Evolutionary conservation across 495 filamentous ascomycete species (phyloP).

Genomic region (Aspergillus haitiensis): DNA sequence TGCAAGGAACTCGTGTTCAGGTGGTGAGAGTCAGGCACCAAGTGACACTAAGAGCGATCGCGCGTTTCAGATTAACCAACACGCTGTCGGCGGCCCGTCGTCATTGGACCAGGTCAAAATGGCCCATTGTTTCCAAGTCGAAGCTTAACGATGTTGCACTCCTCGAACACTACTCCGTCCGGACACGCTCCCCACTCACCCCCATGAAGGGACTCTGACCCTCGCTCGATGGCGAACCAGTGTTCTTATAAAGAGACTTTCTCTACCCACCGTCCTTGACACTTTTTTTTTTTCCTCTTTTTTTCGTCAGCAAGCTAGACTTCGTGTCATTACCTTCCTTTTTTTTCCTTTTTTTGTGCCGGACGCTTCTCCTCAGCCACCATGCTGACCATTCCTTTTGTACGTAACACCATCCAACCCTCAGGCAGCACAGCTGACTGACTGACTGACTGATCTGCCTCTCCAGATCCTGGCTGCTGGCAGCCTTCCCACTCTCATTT

Average conservation of each 20-base stretch:
- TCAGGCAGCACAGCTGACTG: background rate
- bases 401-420: background rate
- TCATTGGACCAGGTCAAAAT: background rate
- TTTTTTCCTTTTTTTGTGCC: conserved; percentile 4
- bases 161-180: background rate
- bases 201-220: background rate
- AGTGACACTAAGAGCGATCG: background rate
- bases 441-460: background rate
- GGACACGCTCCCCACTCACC: too few species aligned
- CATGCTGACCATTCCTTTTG: conserved; percentile 20
- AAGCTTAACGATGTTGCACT: conserved; percentile 6
- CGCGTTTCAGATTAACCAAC: conserved; percentile 6
- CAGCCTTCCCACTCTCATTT: conserved; percentile 19
- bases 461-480: conserved; percentile 16
- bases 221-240: background rate
- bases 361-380: conserved; percentile 8
- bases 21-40: background rate
- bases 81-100: background rate
- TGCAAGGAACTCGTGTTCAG: conserved; percentile 13
- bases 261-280: background rate
- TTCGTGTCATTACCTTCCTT: conserved; percentile 16
- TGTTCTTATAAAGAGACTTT: conserved; percentile 4
- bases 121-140: background rate
- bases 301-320: conserved; percentile 11
- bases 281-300: background rate